These are phyloP conservation scores for Suillus hirtellus DNA, from an alignment of 768 basidiomycete genomes.

Conservation along the genomic window DNA sequence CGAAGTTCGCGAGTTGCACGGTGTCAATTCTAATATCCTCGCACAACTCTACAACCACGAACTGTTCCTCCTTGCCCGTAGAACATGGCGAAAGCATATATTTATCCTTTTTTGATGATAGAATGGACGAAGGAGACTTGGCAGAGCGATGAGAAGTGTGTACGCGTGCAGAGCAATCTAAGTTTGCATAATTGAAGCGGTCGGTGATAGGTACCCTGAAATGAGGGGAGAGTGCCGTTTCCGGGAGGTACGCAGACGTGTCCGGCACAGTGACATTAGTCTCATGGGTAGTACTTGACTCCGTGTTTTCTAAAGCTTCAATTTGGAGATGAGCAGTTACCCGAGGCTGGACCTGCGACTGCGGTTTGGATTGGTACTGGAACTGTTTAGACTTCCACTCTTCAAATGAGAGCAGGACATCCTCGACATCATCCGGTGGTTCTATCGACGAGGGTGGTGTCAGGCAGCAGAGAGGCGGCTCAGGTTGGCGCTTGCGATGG, in stretches of 20 bases:
- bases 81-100: slow-evolving; percentile 97
- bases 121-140: slow-evolving; percentile 79
- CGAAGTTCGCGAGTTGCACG: slow-evolving; percentile 93
- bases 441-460: slow-evolving; percentile 43
- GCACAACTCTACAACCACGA: slow-evolving; percentile 93
- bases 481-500: slow-evolving; percentile 45
- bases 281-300: slow-evolving; percentile 13
- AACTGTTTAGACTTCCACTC: slow-evolving; percentile 82
- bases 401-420: slow-evolving; percentile 77
- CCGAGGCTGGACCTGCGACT: slow-evolving; percentile 26
- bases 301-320: slow-evolving; percentile 13
- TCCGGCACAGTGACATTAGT: slow-evolving; percentile 18
- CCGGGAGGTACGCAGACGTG: slow-evolving; percentile 15
- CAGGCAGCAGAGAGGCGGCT: slow-evolving; percentile 69
- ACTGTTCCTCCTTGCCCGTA: slow-evolving; percentile 53
- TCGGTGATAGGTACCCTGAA: slow-evolving; percentile 77
- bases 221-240: slow-evolving; percentile 48
- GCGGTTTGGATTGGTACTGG: slow-evolving; percentile 36
- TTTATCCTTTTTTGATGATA: slow-evolving; percentile 86
- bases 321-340: slow-evolving; percentile 18
- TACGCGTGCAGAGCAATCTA: slow-evolving; percentile 92
- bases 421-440: slow-evolving; percentile 50
- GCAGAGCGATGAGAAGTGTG: slow-evolving; percentile 80
- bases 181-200: slow-evolving; percentile 91
- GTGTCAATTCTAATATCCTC: slow-evolving; percentile 97